Evolutionary conservation across 768 basidiomycete species (phyloP).

Genomic region (Boletus bicolor): DNA sequence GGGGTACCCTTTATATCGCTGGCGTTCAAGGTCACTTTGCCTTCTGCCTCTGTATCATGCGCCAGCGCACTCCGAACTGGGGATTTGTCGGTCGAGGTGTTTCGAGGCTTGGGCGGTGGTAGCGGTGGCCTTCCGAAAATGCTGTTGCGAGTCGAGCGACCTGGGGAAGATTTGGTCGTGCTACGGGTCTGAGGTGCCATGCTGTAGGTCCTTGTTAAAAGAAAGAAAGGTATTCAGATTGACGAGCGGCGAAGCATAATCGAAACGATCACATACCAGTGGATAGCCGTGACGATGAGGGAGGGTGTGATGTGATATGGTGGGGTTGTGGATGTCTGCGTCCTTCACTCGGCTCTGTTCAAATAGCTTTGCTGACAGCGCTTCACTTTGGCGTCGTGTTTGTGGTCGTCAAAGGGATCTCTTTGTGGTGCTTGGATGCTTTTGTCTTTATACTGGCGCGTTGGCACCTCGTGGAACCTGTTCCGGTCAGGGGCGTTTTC

Average conservation of each 20-base stretch:
- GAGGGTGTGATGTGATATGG: neutral
- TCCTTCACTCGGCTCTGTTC: constrained; percentile 7
- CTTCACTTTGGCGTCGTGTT: constrained; percentile 15
- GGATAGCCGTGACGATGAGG: neutral
- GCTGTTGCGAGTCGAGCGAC: constrained; percentile 24
- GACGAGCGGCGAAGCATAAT: neutral
- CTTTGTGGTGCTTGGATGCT: constrained; percentile 18
- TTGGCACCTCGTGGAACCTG: constrained; percentile 10
- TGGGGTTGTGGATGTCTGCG: neutral
- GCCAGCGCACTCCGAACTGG: neutral
- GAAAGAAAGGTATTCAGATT: neutral
- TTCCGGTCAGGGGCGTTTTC: constrained; percentile 22
- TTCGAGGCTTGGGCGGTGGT: constrained; percentile 8
- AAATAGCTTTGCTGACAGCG: constrained; percentile 19
- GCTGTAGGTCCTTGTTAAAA: neutral
- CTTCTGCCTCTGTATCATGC: neutral
- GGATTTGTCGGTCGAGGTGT: neutral
- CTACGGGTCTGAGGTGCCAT: constrained; percentile 31
- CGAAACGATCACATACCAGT: constrained; percentile 1
- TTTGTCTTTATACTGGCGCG: constrained; percentile 21
- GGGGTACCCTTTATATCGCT: neutral
- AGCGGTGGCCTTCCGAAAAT: constrained; percentile 14
- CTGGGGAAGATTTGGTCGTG: constrained; percentile 12
- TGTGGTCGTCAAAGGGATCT: constrained; percentile 5
- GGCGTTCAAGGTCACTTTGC: neutral